Evolutionary conservation across 2,329 filamentous ascomycete species (phyloP), one percentile per base, ranked within the genome.

Genomic region (Ophiosphaerella narmari): DNA sequence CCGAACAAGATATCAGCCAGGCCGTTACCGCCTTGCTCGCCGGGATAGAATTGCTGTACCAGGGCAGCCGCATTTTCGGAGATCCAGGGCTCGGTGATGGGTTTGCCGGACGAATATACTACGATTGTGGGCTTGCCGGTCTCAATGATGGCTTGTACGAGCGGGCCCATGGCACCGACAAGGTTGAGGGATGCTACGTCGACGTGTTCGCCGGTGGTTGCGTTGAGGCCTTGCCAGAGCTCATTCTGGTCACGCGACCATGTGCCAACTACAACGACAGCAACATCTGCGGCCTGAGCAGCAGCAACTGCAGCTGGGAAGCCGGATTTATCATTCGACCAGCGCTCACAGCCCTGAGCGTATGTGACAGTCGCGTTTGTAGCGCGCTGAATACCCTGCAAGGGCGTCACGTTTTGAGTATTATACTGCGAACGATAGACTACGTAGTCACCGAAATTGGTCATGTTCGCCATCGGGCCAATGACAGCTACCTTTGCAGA

Each of bases 21-120:
- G 1, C 86, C 86, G 50, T 85, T 75, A 0, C 86, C 86, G 21
- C 86, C 86, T 73, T 89, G 77, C 61, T 89, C 86, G 0, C 84
- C 86, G 6, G 86, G 86, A 61, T 90, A 91, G 73, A 90, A 90
- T 69, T 90, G 87, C 65, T 90, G 87, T 0, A 90, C 75, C 0
- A 91, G 78, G 0, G 86, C 86, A 0, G 84, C 77, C 0, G 87
- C 85, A 23, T 80, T 78, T 29, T 82, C 77, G 0, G 84, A 85
- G 65, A 90, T 86, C 88, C 87, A 90, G 4, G 85, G 79, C 68
- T 90, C 87, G 0, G 86, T 88, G 50, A 91, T 75, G 3, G 88
- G 88, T 66, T 90, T 91, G 39, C 88, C 88, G 8, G 82, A 86
- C 55, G 81, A 84, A 72, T 84, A 86, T 11, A 89, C 83, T 4